A percentile compares a stretch with the other conserved stretches of the same genome.
phyloP scores from a whole-genome alignment of 495 filamentous ascomycete species.

The Cenococcum geophilum region DNA sequence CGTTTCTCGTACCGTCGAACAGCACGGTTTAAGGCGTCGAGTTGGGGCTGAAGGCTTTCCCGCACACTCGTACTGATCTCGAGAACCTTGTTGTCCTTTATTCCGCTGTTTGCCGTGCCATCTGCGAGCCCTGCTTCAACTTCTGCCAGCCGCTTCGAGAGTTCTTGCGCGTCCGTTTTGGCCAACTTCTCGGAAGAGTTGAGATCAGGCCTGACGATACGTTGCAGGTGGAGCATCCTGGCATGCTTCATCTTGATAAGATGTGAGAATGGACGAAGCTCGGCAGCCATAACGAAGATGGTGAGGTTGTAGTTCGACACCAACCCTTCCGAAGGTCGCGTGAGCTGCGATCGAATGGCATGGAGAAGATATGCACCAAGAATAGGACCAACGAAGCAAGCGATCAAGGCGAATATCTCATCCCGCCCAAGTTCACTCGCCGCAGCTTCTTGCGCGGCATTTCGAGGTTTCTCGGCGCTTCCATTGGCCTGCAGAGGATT shows the following conservation, averaged over 20 bases:
- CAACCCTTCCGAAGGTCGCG: constrained; percentile 73
- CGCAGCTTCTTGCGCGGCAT: constrained; percentile 16
- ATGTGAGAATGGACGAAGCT: constrained; percentile 74
- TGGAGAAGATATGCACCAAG: constrained; percentile 76
- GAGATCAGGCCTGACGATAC: constrained; percentile 52
- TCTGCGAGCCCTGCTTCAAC: constrained; percentile 58
- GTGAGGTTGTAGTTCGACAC: constrained; percentile 89
- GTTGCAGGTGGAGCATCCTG: constrained; percentile 78
- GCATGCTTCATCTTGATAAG: constrained; percentile 71
- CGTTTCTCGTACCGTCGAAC: constrained; percentile 94
- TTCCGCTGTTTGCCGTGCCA: constrained; percentile 30
- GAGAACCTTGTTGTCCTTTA: constrained; percentile 36
- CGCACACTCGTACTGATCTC: constrained; percentile 56
- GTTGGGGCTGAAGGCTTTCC: constrained; percentile 64
- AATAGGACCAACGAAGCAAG: constrained; percentile 74
- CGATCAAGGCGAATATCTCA: constrained; percentile 62
- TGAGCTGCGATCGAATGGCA: constrained; percentile 65
- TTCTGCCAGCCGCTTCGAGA: constrained; percentile 60
- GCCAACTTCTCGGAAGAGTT: constrained; percentile 39
- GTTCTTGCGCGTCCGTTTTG: constrained; percentile 47
- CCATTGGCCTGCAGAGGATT: constrained; percentile 31
- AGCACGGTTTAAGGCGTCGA: constrained; percentile 84
- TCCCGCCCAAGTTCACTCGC: constrained; percentile 18
- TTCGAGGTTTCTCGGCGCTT: constrained; percentile 1
- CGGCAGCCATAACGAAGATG: constrained; percentile 86